Evolutionary conservation across 805 yeast genomes (phyloP), one percentile per base, ranked within the genome.

Genomic region (Ogataea nakhonphanomensis): DNA sequence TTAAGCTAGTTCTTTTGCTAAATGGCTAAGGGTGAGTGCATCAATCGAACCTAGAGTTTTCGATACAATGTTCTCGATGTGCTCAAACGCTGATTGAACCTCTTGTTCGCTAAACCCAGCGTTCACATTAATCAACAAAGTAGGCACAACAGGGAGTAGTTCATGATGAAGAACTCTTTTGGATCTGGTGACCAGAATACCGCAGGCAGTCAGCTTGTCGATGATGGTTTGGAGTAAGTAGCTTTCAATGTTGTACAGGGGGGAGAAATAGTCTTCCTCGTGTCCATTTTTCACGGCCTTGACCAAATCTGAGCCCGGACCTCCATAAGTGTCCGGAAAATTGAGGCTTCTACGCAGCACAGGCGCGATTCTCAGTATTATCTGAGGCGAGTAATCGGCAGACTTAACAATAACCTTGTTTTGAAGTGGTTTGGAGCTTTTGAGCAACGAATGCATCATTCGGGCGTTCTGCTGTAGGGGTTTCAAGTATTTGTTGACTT

Each of bases 111-210:
- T 57, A 52, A 79, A 63, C 4, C 68, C 73, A 8, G 73, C 66
- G 42, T 74, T 76, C 28, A 77, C 55, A 46, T 68, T 65, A 17
- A 84, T 54, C 40, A 75, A 69, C 49, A 84, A 62, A 43, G 79
- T 76, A 32, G 87, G 87, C 35, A 76, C 71, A 30, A 80, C 62
- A 8, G 93, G 88, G 45, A 84, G 68, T 37, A 79, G 65, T 58
- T 89, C 97, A 56, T 82, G 95, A 50, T 76, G 80, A 39, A 81
- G 67, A 9, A 88, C 72, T 54, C 95, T 78, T 28, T 79, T 66
- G 2, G 65, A 49, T 44, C 70, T 53, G 8, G 76, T 71, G 33
- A 90, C 70, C 45, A 88, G 70, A 12, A 86, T 69, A 33, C 68
- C 71, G 11, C 77, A 74, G 8, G 58, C 54, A 39, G 84, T 69